phyloP scores from a whole-genome alignment of 805 yeast genomes.

The Metschnikowia vanudenii region DNA sequence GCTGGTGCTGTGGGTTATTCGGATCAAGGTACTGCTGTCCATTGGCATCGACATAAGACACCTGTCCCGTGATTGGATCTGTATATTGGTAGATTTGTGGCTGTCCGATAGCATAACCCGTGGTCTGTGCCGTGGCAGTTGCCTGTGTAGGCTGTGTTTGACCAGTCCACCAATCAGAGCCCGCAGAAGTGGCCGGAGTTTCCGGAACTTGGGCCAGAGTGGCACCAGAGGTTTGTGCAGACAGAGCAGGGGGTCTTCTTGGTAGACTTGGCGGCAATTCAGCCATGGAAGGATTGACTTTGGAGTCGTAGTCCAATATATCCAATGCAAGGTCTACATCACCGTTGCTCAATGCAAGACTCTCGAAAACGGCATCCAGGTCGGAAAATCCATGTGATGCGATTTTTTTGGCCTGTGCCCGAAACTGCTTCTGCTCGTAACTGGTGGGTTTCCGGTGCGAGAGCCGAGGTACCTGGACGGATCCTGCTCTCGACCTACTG shows the following conservation, averaged over 20 bases:
- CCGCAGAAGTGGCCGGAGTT: constrained; percentile 23
- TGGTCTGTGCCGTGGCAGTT: constrained; percentile 7
- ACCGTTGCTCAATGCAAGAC: constrained; percentile 58
- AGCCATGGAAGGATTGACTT: constrained; percentile 33
- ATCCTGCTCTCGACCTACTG: constrained; percentile 7
- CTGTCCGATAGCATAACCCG: constrained; percentile 16
- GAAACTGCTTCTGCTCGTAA: constrained; percentile 52
- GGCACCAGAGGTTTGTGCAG: constrained; percentile 6
- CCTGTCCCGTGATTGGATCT: constrained; percentile 68
- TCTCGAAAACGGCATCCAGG: constrained; percentile 60
- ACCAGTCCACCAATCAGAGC: constrained; percentile 35
- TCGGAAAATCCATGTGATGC: constrained; percentile 55
- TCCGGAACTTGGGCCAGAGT: constrained; percentile 6
- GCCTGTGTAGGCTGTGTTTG: constrained; percentile 6
- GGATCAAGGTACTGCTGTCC: constrained; percentile 51
- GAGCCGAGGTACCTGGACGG: constrained; percentile 37
- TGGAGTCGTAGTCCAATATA: constrained; percentile 46
- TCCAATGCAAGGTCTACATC: constrained; percentile 58
- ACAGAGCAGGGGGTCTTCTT: constrained; percentile 28
- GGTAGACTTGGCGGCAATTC: constrained; percentile 52
- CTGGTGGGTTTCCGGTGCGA: constrained; percentile 53
- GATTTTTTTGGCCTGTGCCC: constrained; percentile 43
- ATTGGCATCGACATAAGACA: constrained; percentile 63
- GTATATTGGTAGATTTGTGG: constrained; percentile 64
- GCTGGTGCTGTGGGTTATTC: constrained; percentile 30